Base-by-base conservation (phyloP, 768 basidiomycete genomes). In the Imleria badia region DNA sequence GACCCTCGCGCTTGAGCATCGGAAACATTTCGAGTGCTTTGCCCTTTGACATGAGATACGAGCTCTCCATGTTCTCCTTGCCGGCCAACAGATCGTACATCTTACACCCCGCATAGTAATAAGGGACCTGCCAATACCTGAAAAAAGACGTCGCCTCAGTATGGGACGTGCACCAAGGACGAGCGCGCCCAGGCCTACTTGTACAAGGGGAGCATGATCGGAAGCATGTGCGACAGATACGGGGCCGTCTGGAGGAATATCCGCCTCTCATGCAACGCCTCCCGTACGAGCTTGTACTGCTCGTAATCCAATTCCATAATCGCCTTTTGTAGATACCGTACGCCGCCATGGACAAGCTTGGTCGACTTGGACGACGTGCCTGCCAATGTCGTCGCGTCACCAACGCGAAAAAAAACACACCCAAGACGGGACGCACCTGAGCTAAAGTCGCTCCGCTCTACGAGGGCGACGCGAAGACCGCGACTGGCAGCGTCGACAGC, bases 301-400 rank as follows among this genome's bases (percentile, higher is more conserved):
- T 94, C 94, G 64, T 96, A 97, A 68, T 98, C 96, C 57, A 97
- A 83, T 64, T 96, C 95, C 64, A 95, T 83, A 34, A 98, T 81
- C 4, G 96, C 96, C 68, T 98, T 99, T 66, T 99, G 96, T 12
- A 99, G 83, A 72, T 99, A 99, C 1, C 96, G 85, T 3, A 98
- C 96, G 36, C 96, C 96, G 15, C 96, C 96, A 73, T 99, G 97
- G 1, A 99, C 96, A 48, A 99, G 86, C 70, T 99, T 98, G 1
- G 97, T 98, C 9, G 93, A 94, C 68, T 98, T 98, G 7, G 93
- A 96, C 0, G 93, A 96, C 0, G 96, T 97, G 17, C 95, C 93
- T 92, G 39, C 17, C 29, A 6, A 31, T 8, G 2, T 31, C 45
- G 33, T 17, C 23, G 23, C 23, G 9, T 13, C 36, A 7, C 3